A percentile compares a stretch with the other conserved stretches of the same genome.
Conservation (phyloP, 2,329 filamentous ascomycete genomes). For the Claviceps sorghi region DNA sequence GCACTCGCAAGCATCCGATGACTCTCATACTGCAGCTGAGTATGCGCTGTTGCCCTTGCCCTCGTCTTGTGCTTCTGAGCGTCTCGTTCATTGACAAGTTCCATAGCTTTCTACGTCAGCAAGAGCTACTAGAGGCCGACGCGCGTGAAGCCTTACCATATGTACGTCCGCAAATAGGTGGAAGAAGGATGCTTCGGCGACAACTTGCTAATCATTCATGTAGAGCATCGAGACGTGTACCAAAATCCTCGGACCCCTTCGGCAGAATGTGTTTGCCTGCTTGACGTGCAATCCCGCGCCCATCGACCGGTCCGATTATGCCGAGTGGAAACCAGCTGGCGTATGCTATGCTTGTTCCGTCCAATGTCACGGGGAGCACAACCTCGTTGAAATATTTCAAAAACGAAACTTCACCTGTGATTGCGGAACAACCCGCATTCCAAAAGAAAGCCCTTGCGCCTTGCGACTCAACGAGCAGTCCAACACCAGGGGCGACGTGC, state of each 20-base stretch:
- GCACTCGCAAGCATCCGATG: constrained; percentile 38
- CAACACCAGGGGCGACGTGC: constrained; percentile 61
- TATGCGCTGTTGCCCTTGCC: constrained; percentile 11
- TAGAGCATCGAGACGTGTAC: constrained; percentile 92
- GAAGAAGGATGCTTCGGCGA: constrained; percentile 4
- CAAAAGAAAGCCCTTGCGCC: constrained; percentile 54
- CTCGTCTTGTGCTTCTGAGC: background rate
- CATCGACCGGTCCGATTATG: constrained; percentile 40
- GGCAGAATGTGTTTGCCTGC: constrained; percentile 83
- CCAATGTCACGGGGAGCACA: constrained; percentile 90
- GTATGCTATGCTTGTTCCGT: constrained; percentile 96
- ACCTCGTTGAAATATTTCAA: constrained; percentile 84
- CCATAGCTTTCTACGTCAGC: constrained; percentile 69
- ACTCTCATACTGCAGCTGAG: constrained; percentile 56
- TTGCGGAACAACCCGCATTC: constrained; percentile 75
- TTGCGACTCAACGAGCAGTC: constrained; percentile 60
- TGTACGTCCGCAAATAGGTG: constrained; percentile 33
- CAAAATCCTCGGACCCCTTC: constrained; percentile 70
- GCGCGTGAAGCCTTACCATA: constrained; percentile 91
- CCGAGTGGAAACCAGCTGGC: constrained; percentile 46
- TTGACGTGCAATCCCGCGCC: constrained; percentile 84
- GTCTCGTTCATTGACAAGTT: background rate
- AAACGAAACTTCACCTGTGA: constrained; percentile 96
- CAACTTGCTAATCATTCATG: constrained; percentile 10
- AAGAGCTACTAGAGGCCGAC: constrained; percentile 85